Conservation (phyloP, 257 asterid genomes). For the Nicotiana otophora region DNA sequence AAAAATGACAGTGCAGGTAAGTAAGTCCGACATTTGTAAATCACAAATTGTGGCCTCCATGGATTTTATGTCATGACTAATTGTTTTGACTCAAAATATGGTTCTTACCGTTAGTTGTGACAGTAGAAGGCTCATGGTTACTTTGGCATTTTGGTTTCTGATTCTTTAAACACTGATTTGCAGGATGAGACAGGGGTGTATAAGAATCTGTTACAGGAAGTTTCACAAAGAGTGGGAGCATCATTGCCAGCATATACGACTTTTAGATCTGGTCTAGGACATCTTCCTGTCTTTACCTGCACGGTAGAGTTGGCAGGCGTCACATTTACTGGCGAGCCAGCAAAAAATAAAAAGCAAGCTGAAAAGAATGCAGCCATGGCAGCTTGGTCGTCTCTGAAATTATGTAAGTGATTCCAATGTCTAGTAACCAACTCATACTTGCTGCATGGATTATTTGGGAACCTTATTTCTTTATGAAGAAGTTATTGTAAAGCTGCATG, state of each 20-base stretch:
- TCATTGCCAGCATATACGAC: constrained; percentile 39
- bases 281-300: constrained; percentile 44
- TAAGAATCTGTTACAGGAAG: constrained; percentile 51
- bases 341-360: constrained; percentile 53
- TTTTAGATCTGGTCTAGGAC: constrained; percentile 46
- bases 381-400: constrained; percentile 53
- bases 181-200: constrained; percentile 57
- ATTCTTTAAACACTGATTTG: neutral
- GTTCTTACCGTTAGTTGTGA: neutral
- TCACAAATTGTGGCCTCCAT: neutral
- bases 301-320: constrained; percentile 45
- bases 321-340: constrained; percentile 45
- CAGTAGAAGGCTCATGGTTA: neutral
- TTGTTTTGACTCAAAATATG: neutral
- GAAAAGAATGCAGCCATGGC: constrained; percentile 56
- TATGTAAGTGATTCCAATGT: constrained; percentile 24
- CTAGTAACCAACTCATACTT: constrained; percentile 2
- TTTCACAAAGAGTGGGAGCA: constrained; percentile 52
- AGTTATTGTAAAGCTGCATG: neutral
- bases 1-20: neutral
- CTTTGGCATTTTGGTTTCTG: neutral
- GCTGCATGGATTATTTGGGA: neutral
- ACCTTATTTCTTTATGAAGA: neutral
- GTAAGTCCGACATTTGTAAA: neutral
- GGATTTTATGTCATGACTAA: neutral